Base-by-base conservation (phyloP, 1,284 basidiomycete species). In the Phlebopus sp. region DNA sequence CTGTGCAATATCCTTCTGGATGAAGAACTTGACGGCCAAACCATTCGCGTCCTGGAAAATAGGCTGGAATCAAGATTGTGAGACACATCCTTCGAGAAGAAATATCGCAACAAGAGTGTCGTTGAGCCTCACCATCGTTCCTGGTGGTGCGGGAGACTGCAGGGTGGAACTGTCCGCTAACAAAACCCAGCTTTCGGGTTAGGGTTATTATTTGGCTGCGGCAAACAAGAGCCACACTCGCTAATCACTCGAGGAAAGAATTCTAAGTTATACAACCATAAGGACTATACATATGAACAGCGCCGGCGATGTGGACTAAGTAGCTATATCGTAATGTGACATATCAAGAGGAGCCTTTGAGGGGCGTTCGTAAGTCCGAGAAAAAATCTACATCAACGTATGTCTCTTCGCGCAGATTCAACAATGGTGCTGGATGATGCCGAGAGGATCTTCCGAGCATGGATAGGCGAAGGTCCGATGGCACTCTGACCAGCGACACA, bases 401-500 rank as follows among this genome's bases (percentile, higher is more conserved):
- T 21, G 36, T 29, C 29, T 50, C 54, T 39, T 53, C 56, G 37
- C 40, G 41, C 29, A 48, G 15, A 7, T 29, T 36, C 37, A 59
- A 40, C 27, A 30, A 27, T 5, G 40, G 11, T 9, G 44, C 46
- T 50, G 49, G 46, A 37, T 37, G 44, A 37, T 50, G 45, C 13
- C 44, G 31, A n/a, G 49, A 51, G 25, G 59, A 34, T 35, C 49
- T 68, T 39, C 54, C 44, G 44, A 55, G 19, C 19, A 64, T 51
- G 29, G 70, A 68, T 46, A 77, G 60, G 39, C 68, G 70, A 50
- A 87, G 69, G 56, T 78, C 73, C 6, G 84, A 79, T 27, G 86
- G 86, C 36, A 88, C 63, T 51, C 77, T 77, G 40, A 91, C 84
- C 43, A 93, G 72, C 15, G 88, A 91, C 14, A 92, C 91, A 13